phyloP scores from a whole-genome alignment of 2,329 filamentous ascomycete species.

The Corniculantispora saksenae region DNA sequence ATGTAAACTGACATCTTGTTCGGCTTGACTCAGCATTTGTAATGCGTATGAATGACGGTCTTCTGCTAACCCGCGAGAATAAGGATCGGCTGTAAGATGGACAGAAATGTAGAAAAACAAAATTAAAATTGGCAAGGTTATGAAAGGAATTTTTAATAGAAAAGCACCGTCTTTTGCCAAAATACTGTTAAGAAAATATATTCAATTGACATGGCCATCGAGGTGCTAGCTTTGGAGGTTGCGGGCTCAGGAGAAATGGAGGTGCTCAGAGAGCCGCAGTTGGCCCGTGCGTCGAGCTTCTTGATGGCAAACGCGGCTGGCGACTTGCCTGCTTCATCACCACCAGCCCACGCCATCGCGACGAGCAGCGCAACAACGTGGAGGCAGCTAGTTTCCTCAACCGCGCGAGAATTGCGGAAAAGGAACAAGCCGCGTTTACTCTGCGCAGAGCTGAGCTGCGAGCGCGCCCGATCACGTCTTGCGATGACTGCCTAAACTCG shows the following conservation, averaged over 20 bases:
- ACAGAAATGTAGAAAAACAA: too few relatives aligned
- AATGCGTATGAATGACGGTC: not conserved
- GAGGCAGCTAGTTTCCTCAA: not conserved
- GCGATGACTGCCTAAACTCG: conserved; percentile 5
- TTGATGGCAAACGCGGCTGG: conserved; percentile 12
- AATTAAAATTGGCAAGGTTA: too few relatives aligned
- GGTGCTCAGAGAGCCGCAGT: not conserved
- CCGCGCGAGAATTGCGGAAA: not conserved
- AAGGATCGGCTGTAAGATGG: not conserved
- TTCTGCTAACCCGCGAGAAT: not conserved
- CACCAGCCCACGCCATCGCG: conserved; percentile 4
- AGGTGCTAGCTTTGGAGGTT: not conserved
- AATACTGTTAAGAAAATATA: too few relatives aligned
- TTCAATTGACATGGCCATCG: too few relatives aligned
- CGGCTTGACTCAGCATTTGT: not conserved
- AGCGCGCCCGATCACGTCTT: not conserved
- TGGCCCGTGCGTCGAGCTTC: conserved; percentile 18
- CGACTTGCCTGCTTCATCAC: conserved; percentile 12
- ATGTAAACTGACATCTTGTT: conserved; percentile 5
- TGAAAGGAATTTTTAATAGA: too few relatives aligned
- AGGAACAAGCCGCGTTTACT: not conserved
- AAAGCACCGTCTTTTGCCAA: too few relatives aligned
- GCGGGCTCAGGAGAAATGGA: not conserved
- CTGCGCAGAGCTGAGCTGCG: not conserved
- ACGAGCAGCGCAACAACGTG: conserved; percentile 8